These are phyloP conservation scores for Dittrichia graveolens DNA, from an alignment of 129 eudicot species.

Conservation along the genomic window DNA sequence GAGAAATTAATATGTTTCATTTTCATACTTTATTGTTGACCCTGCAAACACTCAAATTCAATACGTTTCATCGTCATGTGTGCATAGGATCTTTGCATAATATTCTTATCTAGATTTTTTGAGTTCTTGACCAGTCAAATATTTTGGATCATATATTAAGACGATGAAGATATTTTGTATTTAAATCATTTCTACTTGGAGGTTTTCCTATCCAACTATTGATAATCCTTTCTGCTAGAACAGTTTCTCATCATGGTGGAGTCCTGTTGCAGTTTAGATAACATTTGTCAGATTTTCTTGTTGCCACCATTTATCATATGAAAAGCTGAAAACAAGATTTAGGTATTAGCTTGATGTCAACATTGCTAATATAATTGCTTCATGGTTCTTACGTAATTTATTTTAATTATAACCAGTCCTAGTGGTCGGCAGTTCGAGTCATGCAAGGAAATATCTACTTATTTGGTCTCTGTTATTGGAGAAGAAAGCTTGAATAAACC, in stretches of 20 bases:
- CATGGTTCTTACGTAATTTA: slow-evolving; percentile 24
- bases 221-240: too few species aligned
- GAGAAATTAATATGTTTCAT: neutral
- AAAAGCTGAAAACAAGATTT: neutral
- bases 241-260: too few species aligned
- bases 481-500: slow-evolving; percentile 42
- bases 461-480: slow-evolving; percentile 63
- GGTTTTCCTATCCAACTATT: too few species aligned
- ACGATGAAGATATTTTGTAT: too few species aligned
- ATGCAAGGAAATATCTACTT: slow-evolving; percentile 80
- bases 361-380: neutral
- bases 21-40: neutral
- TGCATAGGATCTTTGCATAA: neutral
- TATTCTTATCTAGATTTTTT: too few species aligned
- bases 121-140: too few species aligned
- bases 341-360: neutral
- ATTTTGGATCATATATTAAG: too few species aligned
- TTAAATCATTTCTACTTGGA: too few species aligned
- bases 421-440: slow-evolving; percentile 79
- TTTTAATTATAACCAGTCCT: slow-evolving; percentile 64
- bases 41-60: neutral
- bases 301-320: slow-evolving; percentile 11
- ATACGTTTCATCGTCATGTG: neutral
- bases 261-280: neutral
- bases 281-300: slow-evolving; percentile 2